These are phyloP conservation scores for Ceratobasidium sp. DNA, from an alignment of 1,284 basidiomycete species.

Conservation along the genomic window DNA sequence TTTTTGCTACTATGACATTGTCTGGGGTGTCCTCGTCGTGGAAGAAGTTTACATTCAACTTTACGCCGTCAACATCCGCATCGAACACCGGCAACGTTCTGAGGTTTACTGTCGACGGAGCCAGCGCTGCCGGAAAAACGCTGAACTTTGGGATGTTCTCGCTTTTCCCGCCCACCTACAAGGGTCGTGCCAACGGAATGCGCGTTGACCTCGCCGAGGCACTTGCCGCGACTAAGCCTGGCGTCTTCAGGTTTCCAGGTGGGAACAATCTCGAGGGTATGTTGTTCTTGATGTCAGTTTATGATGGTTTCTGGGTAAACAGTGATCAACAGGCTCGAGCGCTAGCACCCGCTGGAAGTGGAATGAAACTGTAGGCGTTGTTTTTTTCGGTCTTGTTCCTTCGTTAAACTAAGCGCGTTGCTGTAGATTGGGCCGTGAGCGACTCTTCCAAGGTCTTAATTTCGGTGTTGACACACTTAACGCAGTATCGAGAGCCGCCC, in stretches of 20 bases:
- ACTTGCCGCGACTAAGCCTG: conserved; percentile 68
- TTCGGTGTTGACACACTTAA: background rate
- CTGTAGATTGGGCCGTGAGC: conserved; percentile 25
- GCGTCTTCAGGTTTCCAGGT: conserved; percentile 77
- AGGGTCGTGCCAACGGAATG: conserved; percentile 70
- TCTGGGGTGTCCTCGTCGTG: conserved; percentile 55
- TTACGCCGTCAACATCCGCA: conserved; percentile 62
- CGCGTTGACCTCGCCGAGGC: conserved; percentile 73
- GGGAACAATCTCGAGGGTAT: conserved; percentile 65
- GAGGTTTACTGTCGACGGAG: conserved; percentile 64
- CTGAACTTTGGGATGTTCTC: conserved; percentile 75
- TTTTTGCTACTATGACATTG: conserved; percentile 34
- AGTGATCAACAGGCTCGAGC: conserved; percentile 53
- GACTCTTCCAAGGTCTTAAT: background rate
- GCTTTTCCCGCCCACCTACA: conserved; percentile 80
- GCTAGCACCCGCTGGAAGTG: conserved; percentile 72
- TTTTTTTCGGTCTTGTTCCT: too few species aligned
- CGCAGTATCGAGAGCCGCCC: conserved; percentile 60
- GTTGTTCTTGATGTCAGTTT: background rate
- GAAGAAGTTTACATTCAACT: conserved; percentile 64
- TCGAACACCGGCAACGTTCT: conserved; percentile 64
- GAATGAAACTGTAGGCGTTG: conserved; percentile 68
- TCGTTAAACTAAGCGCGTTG: too few species aligned
- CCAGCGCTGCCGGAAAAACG: conserved; percentile 58
- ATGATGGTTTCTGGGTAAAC: background rate